Percentiles rank a stretch among this genome's conserved stretches.
Evolutionary conservation across 495 filamentous ascomycete genomes (phyloP).

Genomic region (Podospora comata): DNA sequence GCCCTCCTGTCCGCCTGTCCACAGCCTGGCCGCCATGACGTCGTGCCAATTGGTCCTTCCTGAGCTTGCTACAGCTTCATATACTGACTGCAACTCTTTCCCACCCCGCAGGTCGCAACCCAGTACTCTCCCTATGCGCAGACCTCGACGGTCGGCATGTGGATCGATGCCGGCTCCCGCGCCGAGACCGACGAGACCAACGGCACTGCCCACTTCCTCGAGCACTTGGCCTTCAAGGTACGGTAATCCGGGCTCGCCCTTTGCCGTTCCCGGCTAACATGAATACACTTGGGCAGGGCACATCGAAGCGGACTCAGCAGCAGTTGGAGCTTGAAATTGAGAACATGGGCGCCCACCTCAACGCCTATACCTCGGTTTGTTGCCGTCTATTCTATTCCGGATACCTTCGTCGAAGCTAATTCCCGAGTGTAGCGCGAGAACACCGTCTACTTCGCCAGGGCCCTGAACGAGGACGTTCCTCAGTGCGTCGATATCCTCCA

Average conservation of each 20-base stretch:
- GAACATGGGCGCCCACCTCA: slow-evolving; percentile 99
- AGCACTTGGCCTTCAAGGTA: slow-evolving; percentile 99
- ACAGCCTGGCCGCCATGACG: background rate
- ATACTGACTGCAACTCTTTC: slow-evolving; percentile 40
- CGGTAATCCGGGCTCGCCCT: slow-evolving; percentile 6
- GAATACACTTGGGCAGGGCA: slow-evolving; percentile 55
- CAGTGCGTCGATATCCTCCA: slow-evolving; percentile 95
- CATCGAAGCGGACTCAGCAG: slow-evolving; percentile 85
- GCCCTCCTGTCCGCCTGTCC: background rate
- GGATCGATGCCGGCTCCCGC: slow-evolving; percentile 98
- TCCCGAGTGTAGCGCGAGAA: slow-evolving; percentile 72
- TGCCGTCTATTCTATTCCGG: slow-evolving; percentile 11
- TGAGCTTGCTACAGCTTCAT: slow-evolving; percentile 2
- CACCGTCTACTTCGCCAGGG: slow-evolving; percentile 99
- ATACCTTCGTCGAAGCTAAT: slow-evolving; percentile 35
- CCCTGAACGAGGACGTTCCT: slow-evolving; percentile 95
- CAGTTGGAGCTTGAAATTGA: slow-evolving; percentile 99
- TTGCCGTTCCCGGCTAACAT: slow-evolving; percentile 10
- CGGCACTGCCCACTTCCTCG: slow-evolving; percentile 98
- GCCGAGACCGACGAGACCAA: slow-evolving; percentile 98
- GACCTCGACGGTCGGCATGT: slow-evolving; percentile 97
- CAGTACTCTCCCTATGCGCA: slow-evolving; percentile 98
- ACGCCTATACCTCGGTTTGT: slow-evolving; percentile 98
- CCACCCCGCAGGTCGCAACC: slow-evolving; percentile 72
- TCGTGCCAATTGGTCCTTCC: slow-evolving; percentile 31